Conservation (phyloP, 2,329 filamentous ascomycete genomes). For the Penicillium sp. region DNA sequence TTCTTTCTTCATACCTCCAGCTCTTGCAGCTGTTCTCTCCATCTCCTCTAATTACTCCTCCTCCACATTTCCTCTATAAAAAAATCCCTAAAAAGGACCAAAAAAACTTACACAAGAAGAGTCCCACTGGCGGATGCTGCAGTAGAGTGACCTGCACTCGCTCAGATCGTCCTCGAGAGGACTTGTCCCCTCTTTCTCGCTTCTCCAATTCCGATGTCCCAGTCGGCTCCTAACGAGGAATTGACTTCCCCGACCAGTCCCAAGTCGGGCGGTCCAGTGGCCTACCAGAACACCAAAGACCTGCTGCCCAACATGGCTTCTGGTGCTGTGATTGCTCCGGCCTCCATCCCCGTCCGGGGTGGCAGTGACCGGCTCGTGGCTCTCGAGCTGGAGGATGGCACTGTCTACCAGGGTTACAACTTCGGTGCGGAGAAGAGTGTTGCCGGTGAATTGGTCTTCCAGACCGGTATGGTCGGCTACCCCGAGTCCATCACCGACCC, state of each 20-base stretch:
- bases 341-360: constrained; percentile 59
- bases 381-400: constrained; percentile 90
- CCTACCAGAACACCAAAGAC: constrained; percentile 35
- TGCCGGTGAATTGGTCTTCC: constrained; percentile 96
- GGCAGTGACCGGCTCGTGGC: constrained; percentile 64
- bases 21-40: constrained; percentile 20
- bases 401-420: constrained; percentile 88
- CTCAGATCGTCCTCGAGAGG: constrained; percentile 39
- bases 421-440: constrained; percentile 94
- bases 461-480: constrained; percentile 99
- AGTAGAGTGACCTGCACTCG: constrained; percentile 34
- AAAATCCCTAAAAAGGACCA: not conserved
- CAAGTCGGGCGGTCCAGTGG: constrained; percentile 41
- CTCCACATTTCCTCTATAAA: constrained; percentile 7
- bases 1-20: constrained; percentile 19
- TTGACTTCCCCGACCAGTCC: constrained; percentile 39
- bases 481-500: constrained; percentile 90
- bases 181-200: constrained; percentile 28
- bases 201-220: constrained; percentile 30
- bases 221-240: constrained; percentile 30
- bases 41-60: constrained; percentile 1
- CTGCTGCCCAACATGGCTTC: constrained; percentile 31
- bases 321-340: constrained; percentile 51
- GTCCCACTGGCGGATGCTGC: constrained; percentile 34
- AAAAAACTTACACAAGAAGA: constrained; percentile 1